phyloP scores from a whole-genome alignment of 768 basidiomycete genomes.

The Naganishia onofrii region DNA sequence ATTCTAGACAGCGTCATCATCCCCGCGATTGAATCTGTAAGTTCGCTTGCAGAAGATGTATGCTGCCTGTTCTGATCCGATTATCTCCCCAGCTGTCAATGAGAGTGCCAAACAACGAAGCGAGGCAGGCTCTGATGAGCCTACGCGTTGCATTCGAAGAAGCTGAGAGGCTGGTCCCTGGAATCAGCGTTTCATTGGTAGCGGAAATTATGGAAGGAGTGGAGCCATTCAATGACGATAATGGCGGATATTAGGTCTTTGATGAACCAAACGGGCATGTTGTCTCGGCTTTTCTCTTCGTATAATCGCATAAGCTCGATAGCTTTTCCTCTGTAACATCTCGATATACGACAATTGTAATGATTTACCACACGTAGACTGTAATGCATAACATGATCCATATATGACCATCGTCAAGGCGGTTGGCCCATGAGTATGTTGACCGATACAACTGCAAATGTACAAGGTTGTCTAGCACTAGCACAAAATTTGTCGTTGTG shows the following conservation, averaged over 20 bases:
- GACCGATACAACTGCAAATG: slow-evolving; percentile 17
- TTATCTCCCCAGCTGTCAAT: slow-evolving; percentile 70
- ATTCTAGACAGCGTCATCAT: slow-evolving; percentile 94
- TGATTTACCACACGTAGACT: background rate
- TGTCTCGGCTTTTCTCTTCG: background rate
- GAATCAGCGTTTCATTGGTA: slow-evolving; percentile 85
- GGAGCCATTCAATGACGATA: slow-evolving; percentile 46
- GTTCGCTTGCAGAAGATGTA: slow-evolving; percentile 41
- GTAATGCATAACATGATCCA: background rate
- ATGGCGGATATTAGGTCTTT: slow-evolving; percentile 10
- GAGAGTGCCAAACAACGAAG: slow-evolving; percentile 87
- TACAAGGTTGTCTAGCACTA: background rate
- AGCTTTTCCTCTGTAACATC: background rate
- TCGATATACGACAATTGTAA: background rate
- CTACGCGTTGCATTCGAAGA: slow-evolving; percentile 90
- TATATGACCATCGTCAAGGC: background rate
- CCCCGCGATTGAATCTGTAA: slow-evolving; percentile 91
- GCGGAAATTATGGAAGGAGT: slow-evolving; percentile 64
- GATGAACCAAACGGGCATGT: background rate
- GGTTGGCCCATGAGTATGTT: background rate
- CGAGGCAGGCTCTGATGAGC: slow-evolving; percentile 75
- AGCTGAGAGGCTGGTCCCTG: slow-evolving; percentile 91
- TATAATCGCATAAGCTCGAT: slow-evolving; percentile 6
- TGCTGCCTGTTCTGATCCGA: slow-evolving; percentile 13
- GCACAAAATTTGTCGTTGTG: background rate